These are phyloP conservation scores for Diaporthe ilicicola DNA, from an alignment of 2,329 filamentous ascomycete species.

Conservation along the genomic window DNA sequence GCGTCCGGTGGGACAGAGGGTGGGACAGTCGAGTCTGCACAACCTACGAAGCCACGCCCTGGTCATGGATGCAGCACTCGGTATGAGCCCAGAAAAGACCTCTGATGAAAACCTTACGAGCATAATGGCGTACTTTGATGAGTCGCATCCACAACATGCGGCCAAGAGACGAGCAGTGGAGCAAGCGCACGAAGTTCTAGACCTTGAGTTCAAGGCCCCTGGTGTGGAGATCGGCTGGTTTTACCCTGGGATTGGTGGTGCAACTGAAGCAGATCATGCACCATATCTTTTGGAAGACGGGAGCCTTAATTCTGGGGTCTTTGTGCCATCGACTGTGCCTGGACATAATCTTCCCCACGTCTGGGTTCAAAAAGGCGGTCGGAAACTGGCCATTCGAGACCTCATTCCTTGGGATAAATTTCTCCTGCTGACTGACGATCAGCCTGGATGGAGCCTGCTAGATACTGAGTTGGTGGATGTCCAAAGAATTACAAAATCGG, in stretches of 20 bases:
- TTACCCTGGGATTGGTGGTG: conserved; percentile 36
- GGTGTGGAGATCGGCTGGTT: conserved; percentile 47
- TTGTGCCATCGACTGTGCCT: conserved; percentile 12
- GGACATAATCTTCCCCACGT: conserved; percentile 27
- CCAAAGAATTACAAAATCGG: background rate
- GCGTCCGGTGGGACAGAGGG: conserved; percentile 43
- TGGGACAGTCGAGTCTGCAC: conserved; percentile 39
- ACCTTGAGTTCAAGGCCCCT: conserved; percentile 45
- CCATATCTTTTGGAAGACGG: conserved; percentile 7
- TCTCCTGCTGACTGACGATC: background rate
- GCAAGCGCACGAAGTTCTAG: conserved; percentile 39
- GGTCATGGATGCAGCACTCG: conserved; percentile 44
- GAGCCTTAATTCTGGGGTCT: background rate
- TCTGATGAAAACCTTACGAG: conserved; percentile 38
- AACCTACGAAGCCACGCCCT: conserved; percentile 41
- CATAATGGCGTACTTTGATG: conserved; percentile 40
- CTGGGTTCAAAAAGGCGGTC: background rate
- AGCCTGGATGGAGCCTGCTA: conserved; percentile 1
- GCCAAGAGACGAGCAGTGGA: conserved; percentile 38
- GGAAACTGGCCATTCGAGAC: background rate
- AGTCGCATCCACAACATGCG: conserved; percentile 32
- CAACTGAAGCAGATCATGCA: conserved; percentile 10
- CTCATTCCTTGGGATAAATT: conserved; percentile 6
- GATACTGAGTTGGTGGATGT: background rate
- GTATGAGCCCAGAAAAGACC: conserved; percentile 37